phyloP scores from a whole-genome alignment of 2,329 filamentous ascomycete species.

The Aspergillus japonicus region DNA sequence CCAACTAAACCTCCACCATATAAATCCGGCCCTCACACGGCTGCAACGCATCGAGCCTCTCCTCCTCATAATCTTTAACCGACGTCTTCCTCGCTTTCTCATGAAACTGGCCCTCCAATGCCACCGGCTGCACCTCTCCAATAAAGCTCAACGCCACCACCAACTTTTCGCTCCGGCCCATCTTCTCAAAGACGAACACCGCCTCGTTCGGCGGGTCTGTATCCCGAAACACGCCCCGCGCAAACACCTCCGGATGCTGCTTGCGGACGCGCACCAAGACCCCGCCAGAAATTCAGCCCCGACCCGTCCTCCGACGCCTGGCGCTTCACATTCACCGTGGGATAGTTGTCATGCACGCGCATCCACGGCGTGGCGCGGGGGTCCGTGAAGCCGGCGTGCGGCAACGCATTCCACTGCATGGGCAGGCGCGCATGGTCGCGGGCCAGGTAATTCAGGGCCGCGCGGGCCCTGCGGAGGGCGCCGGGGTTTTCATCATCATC shows the following conservation, averaged over 20 bases:
- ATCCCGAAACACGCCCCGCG: not conserved
- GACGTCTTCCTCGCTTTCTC: constrained; percentile 18
- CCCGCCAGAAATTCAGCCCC: constrained; percentile 61
- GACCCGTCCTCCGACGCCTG: constrained; percentile 49
- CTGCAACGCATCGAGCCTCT: constrained; percentile 22
- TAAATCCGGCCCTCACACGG: constrained; percentile 39
- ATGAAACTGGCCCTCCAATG: constrained; percentile 2
- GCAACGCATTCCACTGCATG: constrained; percentile 65
- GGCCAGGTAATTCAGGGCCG: constrained; percentile 57
- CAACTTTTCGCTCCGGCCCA: not conserved
- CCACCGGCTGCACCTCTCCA: not conserved
- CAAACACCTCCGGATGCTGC: constrained; percentile 57
- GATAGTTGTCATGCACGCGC: constrained; percentile 58
- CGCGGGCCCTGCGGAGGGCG: not conserved
- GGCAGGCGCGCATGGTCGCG: constrained; percentile 69
- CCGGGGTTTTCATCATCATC: constrained; percentile 16
- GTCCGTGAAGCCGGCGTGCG: constrained; percentile 64
- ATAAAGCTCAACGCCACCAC: constrained; percentile 22
- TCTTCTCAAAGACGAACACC: constrained; percentile 60
- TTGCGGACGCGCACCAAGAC: constrained; percentile 61
- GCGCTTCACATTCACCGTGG: constrained; percentile 47
- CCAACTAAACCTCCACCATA: not conserved
- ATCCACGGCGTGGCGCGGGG: constrained; percentile 63
- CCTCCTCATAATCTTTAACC: constrained; percentile 23
- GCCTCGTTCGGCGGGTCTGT: not conserved